These are phyloP conservation scores for Linderniella brevidens DNA, from an alignment of 257 asterid genomes.

Conservation along the genomic window DNA sequence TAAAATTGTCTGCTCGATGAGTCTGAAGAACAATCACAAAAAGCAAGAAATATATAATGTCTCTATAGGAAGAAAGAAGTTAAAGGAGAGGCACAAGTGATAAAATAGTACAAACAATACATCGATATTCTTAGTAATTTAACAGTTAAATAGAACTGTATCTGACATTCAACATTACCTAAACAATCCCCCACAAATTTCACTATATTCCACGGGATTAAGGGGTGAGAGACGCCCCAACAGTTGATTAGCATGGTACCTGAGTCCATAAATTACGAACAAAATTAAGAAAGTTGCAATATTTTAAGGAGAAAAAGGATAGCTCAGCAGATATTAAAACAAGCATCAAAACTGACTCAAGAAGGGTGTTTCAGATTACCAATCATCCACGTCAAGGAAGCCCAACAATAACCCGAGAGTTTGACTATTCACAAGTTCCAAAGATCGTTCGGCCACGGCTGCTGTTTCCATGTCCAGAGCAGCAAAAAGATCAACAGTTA, in stretches of 20 bases:
- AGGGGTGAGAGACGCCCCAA: constrained; percentile 78
- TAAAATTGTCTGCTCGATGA: constrained; percentile 49
- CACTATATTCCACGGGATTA: constrained; percentile 73
- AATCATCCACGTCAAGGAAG: constrained; percentile 90
- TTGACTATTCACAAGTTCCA: constrained; percentile 78
- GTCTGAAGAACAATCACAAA: constrained; percentile 30
- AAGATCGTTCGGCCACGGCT: constrained; percentile 61
- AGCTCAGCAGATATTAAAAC: no score
- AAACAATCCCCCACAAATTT: constrained; percentile 59
- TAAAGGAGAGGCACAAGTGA: background rate
- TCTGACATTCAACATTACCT: constrained; percentile 29
- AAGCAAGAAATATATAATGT: constrained; percentile 8
- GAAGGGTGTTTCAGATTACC: constrained; percentile 32
- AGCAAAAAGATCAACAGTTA: constrained; percentile 84
- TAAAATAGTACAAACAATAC: background rate
- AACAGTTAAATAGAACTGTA: constrained; percentile 6
- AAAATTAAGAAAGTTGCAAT: background rate
- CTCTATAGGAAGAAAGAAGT: background rate
- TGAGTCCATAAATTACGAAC: constrained; percentile 20
- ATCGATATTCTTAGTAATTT: constrained; percentile 4
- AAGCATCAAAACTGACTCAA: background rate
- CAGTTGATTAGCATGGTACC: constrained; percentile 78
- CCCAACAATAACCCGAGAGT: constrained; percentile 83
- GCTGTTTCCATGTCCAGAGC: constrained; percentile 65
- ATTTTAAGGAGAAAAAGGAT: no score